Percentiles rank a stretch among this genome's conserved stretches.
These are phyloP conservation scores for Kwoniella sp. DNA, from an alignment of 768 basidiomycete genomes.

Conservation along the genomic window DNA sequence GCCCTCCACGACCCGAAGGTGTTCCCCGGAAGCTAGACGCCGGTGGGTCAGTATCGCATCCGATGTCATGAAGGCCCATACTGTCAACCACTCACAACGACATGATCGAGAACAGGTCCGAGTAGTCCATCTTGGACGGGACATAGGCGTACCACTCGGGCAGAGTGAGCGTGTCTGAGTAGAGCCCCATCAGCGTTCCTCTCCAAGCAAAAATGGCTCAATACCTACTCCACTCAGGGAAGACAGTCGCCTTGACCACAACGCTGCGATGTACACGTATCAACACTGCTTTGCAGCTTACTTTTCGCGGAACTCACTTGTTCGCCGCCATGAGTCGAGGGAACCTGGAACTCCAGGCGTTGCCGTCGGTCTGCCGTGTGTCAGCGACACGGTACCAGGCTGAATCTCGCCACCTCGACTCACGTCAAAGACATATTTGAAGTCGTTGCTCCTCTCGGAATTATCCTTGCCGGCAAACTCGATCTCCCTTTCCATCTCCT, in stretches of 20 bases:
- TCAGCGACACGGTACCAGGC: background rate
- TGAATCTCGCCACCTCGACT: conserved; percentile 10
- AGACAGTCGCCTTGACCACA: conserved; percentile 51
- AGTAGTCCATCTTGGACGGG: conserved; percentile 51
- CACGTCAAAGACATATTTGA: conserved; percentile 52
- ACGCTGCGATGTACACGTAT: conserved; percentile 27
- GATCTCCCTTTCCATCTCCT: conserved; percentile 49
- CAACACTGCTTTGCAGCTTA: too few relatives aligned
- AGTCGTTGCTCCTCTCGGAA: conserved; percentile 48
- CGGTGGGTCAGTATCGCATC: background rate
- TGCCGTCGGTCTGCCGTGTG: conserved; percentile 45
- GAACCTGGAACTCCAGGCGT: conserved; percentile 51
- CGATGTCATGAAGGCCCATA: background rate
- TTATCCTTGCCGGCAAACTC: conserved; percentile 45
- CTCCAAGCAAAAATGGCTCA: background rate
- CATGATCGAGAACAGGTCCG: conserved; percentile 50
- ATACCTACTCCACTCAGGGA: conserved; percentile 51
- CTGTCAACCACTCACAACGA: conserved; percentile 44
- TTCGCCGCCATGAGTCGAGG: conserved; percentile 49
- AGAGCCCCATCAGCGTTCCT: background rate
- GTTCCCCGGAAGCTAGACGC: conserved; percentile 50
- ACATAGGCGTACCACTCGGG: conserved; percentile 52
- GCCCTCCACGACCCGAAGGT: conserved; percentile 42
- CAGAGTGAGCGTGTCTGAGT: conserved; percentile 44
- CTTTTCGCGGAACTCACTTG: conserved; percentile 36